Percentiles rank a stretch among this genome's conserved stretches.
phyloP scores from a whole-genome alignment of 2,329 filamentous ascomycete genomes.

The Gnomoniopsis smithogilvyi region DNA sequence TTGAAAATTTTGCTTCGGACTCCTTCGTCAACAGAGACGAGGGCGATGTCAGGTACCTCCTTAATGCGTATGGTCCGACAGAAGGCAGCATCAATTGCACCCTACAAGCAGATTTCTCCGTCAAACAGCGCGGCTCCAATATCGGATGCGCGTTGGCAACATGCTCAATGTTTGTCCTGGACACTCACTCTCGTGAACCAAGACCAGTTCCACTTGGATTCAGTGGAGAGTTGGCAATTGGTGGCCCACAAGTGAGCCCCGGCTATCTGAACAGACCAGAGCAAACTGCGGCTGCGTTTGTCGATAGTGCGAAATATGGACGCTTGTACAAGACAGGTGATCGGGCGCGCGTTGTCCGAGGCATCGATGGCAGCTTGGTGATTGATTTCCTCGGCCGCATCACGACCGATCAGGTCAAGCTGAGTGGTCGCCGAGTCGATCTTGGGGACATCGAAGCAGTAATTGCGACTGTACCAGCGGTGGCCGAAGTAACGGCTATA shows the following conservation, averaged over 20 bases:
- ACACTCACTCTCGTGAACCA: background rate
- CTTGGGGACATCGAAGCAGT: conserved; percentile 19
- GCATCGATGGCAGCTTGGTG: conserved; percentile 20
- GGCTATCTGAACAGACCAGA: conserved; percentile 12
- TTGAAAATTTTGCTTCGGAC: too few species aligned
- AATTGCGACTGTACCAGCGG: conserved; percentile 8
- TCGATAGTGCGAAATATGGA: background rate
- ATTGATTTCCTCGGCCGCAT: conserved; percentile 20
- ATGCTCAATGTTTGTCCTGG: too few species aligned
- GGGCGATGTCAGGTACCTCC: too few species aligned
- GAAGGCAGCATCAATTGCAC: too few species aligned
- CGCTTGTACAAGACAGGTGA: conserved; percentile 20
- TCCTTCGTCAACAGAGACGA: too few species aligned
- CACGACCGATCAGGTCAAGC: conserved; percentile 16
- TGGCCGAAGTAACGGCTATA: conserved; percentile 15
- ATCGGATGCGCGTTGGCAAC: too few species aligned
- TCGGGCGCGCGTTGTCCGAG: conserved; percentile 13
- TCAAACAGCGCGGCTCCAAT: too few species aligned
- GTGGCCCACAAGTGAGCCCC: conserved; percentile 17
- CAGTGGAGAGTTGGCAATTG: background rate
- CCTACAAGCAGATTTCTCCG: too few species aligned
- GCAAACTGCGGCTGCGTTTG: conserved; percentile 8
- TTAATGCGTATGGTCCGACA: too few species aligned
- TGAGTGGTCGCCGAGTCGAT: conserved; percentile 15
- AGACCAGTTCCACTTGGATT: background rate